Base-by-base conservation (phyloP, 441 rosid species). In the Viola pubescens region DNA sequence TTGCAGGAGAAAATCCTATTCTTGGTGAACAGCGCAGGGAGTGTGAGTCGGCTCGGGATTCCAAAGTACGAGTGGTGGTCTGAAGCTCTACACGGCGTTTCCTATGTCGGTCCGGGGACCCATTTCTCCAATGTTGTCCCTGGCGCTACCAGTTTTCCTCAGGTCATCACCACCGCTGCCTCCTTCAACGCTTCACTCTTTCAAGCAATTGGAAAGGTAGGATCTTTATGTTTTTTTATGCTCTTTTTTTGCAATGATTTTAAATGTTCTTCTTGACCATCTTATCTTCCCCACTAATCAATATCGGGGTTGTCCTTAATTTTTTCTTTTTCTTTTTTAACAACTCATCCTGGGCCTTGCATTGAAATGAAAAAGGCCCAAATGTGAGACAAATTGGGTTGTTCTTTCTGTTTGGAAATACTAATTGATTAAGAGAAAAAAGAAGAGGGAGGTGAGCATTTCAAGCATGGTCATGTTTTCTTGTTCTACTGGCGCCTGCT, bases 131-230 rank as follows among this genome's bases (percentile, higher is more conserved):
- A 59, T 48, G 49, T 53, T 10, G 89, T 91, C 19, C 95, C 98
- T 0, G 97, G 89, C 0, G 98, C 98, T 4, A 94, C 98, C 0
- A 94, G 96, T 60, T 94, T 94, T 57, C 98, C 98, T 61, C 92
- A 84, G 68, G 96, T 89, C 69, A 94, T 94, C 64, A 78, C 83
- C 56, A 88, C 96, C 0, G 97, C 89, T 2, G 98, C 97, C 38
- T 83, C 98, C 12, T 94, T 94, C 76, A 94, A 94, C 53, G 61
- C 79, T 43, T 75, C 91, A 59, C 80, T 90, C 54, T 94, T 88
- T 57, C 65, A 83, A 70, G 75, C 89, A 81, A 94, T 90, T 60
- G 98, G 97, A 74, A 85, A 77, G 98, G 98, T 73, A 12, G 9
- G 3, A 26, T 6, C 6, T 3, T 45, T 6, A 44, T 26, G n/a